Evolutionary conservation across 192 early-diverging fungal species (phyloP).

Genomic region (Linnemannia schmuckeri): DNA sequence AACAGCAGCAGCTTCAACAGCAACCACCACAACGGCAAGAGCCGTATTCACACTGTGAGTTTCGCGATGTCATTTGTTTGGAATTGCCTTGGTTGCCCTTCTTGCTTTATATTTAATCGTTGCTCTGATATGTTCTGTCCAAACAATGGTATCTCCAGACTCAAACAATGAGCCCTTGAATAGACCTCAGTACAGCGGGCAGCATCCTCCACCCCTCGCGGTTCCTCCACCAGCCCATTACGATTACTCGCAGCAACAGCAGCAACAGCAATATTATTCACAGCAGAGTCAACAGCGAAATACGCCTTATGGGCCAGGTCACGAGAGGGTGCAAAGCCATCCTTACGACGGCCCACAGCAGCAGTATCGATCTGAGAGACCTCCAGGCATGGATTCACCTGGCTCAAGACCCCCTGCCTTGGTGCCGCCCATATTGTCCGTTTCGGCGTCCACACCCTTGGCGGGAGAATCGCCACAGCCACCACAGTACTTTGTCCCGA

Average conservation of each 20-base stretch:
- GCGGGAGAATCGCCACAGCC: slow-evolving; percentile 37
- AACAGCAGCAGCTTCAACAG: not conserved
- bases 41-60: slow-evolving; percentile 28
- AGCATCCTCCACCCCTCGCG: not conserved
- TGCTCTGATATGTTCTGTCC: not conserved
- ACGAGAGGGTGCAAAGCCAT: not conserved
- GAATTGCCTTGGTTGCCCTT: not conserved
- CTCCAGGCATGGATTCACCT: slow-evolving; percentile 3
- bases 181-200: slow-evolving; percentile 1
- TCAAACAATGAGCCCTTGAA: slow-evolving; percentile 6
- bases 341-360: not conserved
- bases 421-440: slow-evolving; percentile 35
- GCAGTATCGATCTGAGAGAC: not conserved
- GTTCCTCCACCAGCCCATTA: not conserved
- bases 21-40: slow-evolving; percentile 1
- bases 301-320: not conserved
- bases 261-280: not conserved
- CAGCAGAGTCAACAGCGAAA: not conserved
- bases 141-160: slow-evolving; percentile 1
- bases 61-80: not conserved
- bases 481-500: slow-evolving; percentile 46
- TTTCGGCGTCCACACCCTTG: slow-evolving; percentile 49
- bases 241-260: slow-evolving; percentile 1
- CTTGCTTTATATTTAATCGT: not conserved
- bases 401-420: not conserved